phyloP scores from a whole-genome alignment of 768 basidiomycete genomes.

The Peribolospora kevripleyi region DNA sequence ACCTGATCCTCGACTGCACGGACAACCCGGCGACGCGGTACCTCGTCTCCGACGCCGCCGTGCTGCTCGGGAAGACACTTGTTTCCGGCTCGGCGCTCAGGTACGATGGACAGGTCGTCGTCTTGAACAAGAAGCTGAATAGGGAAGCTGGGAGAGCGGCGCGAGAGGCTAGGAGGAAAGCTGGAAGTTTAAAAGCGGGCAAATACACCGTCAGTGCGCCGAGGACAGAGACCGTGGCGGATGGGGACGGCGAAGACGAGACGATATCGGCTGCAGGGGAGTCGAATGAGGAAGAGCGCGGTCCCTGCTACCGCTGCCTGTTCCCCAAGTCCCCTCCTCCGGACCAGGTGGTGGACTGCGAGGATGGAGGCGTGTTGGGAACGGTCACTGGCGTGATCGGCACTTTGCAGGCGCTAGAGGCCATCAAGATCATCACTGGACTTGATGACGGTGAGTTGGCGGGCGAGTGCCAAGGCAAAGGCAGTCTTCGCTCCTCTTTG shows the following conservation, averaged over 20 bases:
- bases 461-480: slow-evolving; percentile 5
- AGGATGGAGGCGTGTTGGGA: slow-evolving; percentile 69
- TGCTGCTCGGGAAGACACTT: slow-evolving; percentile 49
- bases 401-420: slow-evolving; percentile 65
- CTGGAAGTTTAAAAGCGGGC: no score
- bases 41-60: slow-evolving; percentile 65
- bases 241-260: not conserved
- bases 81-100: slow-evolving; percentile 73
- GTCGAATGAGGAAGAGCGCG: slow-evolving; percentile 23
- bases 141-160: not conserved
- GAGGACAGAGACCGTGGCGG: no score
- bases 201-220: no score
- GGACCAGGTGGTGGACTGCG: slow-evolving; percentile 34
- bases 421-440: slow-evolving; percentile 52
- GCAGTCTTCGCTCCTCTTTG: slow-evolving; percentile 6
- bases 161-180: not conserved
- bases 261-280: not conserved
- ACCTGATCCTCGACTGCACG: slow-evolving; percentile 75
- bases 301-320: slow-evolving; percentile 84
- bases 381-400: slow-evolving; percentile 75
- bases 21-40: slow-evolving; percentile 84
- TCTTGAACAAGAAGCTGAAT: not conserved
- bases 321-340: slow-evolving; percentile 57
- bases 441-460: slow-evolving; percentile 29
- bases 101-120: slow-evolving; percentile 39